These are phyloP conservation scores for Diplodia seriata DNA, from an alignment of 2,329 filamentous ascomycete species.

Conservation along the genomic window DNA sequence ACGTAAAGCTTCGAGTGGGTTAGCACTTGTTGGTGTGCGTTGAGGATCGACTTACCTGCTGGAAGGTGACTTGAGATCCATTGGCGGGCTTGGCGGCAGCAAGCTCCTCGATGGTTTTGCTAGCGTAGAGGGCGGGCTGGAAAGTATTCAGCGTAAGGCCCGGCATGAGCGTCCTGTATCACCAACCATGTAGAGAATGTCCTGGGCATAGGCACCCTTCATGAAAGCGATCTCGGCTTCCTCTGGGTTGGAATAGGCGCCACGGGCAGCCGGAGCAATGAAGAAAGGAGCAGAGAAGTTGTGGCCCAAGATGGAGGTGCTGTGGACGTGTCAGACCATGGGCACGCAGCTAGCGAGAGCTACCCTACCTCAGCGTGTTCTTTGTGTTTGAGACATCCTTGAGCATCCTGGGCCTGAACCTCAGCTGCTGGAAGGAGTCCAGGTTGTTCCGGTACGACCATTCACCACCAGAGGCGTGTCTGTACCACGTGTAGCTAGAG, in stretches of 20 bases:
- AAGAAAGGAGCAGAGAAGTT: constrained; percentile 63
- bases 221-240: constrained; percentile 58
- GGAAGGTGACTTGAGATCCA: constrained; percentile 24
- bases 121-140: constrained; percentile 40
- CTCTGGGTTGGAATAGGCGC: constrained; percentile 53
- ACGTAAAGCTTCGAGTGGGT: constrained; percentile 51
- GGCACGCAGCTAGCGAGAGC: too few relatives aligned
- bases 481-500: constrained; percentile 63
- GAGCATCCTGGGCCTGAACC: constrained; percentile 58
- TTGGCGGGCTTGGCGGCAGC: constrained; percentile 38
- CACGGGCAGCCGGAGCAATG: constrained; percentile 55
- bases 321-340: background rate
- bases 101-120: constrained; percentile 42
- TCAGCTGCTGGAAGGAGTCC: constrained; percentile 60
- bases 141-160: background rate
- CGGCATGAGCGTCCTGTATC: background rate
- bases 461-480: constrained; percentile 63
- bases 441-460: constrained; percentile 65
- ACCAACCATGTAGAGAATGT: constrained; percentile 58
- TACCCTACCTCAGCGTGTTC: constrained; percentile 41
- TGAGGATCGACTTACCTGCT: constrained; percentile 5
- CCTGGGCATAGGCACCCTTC: constrained; percentile 55
- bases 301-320: constrained; percentile 60
- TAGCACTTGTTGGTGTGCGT: constrained; percentile 33
- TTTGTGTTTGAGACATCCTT: constrained; percentile 56